Evolutionary conservation across 768 basidiomycete genomes (phyloP).

Genomic region (Mycena vulgaris): DNA sequence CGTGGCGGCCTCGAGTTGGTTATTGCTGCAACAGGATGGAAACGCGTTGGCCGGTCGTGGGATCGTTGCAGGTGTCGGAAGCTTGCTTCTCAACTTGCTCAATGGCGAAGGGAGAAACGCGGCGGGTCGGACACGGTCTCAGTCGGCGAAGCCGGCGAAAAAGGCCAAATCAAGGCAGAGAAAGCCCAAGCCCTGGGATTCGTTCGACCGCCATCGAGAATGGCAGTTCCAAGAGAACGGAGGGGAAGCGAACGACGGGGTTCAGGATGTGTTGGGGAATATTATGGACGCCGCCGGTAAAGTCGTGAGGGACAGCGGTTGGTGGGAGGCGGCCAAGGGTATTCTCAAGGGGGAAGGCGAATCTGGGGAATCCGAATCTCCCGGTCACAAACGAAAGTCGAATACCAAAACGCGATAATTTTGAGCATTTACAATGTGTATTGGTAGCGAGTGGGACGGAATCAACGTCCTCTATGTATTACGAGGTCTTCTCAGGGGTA

Average conservation of each 20-base stretch:
- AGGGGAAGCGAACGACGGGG: conserved; percentile 46
- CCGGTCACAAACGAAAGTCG: conserved; percentile 31
- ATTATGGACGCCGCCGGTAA: conserved; percentile 53
- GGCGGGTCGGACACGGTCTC: conserved; percentile 44
- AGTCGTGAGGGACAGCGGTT: conserved; percentile 45
- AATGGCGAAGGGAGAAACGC: conserved; percentile 54
- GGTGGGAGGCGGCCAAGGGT: conserved; percentile 51
- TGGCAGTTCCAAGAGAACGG: conserved; percentile 66
- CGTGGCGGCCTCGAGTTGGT: conserved; percentile 70
- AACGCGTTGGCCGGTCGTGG: conserved; percentile 55
- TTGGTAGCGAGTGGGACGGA: not conserved
- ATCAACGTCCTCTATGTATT: conserved; percentile 11
- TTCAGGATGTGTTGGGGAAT: conserved; percentile 63
- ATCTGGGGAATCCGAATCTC: conserved; percentile 20
- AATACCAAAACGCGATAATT: conserved; percentile 34
- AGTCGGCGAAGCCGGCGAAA: conserved; percentile 39
- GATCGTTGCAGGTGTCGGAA: conserved; percentile 56
- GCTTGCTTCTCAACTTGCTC: conserved; percentile 58
- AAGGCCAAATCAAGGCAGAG: conserved; percentile 38
- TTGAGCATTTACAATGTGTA: conserved; percentile 24
- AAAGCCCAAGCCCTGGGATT: conserved; percentile 73
- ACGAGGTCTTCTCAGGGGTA: conserved; percentile 41
- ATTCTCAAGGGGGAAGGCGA: conserved; percentile 31
- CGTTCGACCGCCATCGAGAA: conserved; percentile 72
- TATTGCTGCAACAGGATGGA: conserved; percentile 56